Percentiles rank a stretch among this genome's conserved stretches.
phyloP scores from a whole-genome alignment of 2,329 filamentous ascomycete genomes.

The Phialocephala sp. region DNA sequence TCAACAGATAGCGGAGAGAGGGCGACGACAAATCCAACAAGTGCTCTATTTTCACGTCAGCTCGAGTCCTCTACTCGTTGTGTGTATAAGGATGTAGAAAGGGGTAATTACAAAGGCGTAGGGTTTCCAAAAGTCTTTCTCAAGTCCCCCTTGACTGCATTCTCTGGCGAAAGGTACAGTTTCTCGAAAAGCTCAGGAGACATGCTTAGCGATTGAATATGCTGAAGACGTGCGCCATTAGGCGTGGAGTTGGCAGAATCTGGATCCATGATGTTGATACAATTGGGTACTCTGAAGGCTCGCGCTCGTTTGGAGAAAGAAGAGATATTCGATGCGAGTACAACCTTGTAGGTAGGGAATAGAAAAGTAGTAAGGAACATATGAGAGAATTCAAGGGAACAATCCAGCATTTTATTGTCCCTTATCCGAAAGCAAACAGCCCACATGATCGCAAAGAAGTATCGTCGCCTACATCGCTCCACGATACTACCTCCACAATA shows the following conservation, averaged over 20 bases:
- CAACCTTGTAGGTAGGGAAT: no score
- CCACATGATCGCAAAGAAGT: background rate
- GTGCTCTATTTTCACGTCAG: slow-evolving; percentile 46
- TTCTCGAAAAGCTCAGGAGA: slow-evolving; percentile 68
- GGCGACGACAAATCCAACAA: slow-evolving; percentile 58
- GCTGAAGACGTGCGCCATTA: background rate
- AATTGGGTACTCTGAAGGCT: no score
- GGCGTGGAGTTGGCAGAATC: background rate
- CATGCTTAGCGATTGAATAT: slow-evolving; percentile 44
- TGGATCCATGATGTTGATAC: no score
- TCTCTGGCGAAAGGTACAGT: slow-evolving; percentile 63
- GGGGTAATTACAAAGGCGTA: slow-evolving; percentile 57
- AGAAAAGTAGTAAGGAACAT: no score
- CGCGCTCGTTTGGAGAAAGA: no score
- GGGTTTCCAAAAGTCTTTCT: slow-evolving; percentile 65
- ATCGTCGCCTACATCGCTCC: background rate
- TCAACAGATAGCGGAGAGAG: slow-evolving; percentile 55
- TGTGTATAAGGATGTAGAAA: background rate
- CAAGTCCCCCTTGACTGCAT: slow-evolving; percentile 57
- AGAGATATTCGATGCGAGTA: no score
- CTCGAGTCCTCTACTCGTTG: background rate
- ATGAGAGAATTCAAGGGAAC: no score
- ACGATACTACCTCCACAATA: background rate
- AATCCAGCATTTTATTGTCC: no score
- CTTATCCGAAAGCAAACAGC: no score